These are phyloP conservation scores for Leccinum longicurvipes DNA, from an alignment of 768 basidiomycete genomes.

Conservation along the genomic window DNA sequence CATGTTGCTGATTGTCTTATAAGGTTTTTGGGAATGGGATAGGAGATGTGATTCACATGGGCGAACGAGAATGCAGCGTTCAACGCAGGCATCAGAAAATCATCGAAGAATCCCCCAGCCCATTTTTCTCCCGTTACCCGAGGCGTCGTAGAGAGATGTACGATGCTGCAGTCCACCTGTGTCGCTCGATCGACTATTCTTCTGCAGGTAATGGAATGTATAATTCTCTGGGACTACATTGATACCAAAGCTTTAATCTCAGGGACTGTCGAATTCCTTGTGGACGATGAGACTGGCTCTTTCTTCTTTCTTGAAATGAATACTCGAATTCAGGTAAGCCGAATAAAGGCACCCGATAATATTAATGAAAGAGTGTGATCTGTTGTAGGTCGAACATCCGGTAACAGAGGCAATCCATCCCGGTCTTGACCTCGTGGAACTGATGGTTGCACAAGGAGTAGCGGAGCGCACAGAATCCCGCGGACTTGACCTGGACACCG, in stretches of 20 bases:
- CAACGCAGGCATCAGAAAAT: slow-evolving; percentile 73
- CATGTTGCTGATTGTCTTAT: slow-evolving; percentile 1
- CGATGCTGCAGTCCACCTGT: slow-evolving; percentile 50
- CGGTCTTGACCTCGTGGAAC: slow-evolving; percentile 56
- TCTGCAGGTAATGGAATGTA: slow-evolving; percentile 46
- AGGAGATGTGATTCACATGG: slow-evolving; percentile 58
- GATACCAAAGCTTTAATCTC: neutral
- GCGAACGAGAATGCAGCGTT: slow-evolving; percentile 68
- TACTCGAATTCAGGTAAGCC: slow-evolving; percentile 52
- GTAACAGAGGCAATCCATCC: slow-evolving; percentile 56
- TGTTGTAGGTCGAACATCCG: slow-evolving; percentile 61
- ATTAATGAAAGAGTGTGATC: neutral
- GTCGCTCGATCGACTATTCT: slow-evolving; percentile 47
- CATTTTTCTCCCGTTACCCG: slow-evolving; percentile 46
- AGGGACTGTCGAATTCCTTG: slow-evolving; percentile 70
- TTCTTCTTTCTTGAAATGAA: slow-evolving; percentile 78
- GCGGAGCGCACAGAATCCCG: slow-evolving; percentile 28
- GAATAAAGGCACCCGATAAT: neutral
- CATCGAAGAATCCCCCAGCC: slow-evolving; percentile 66
- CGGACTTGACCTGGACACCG: slow-evolving; percentile 15
- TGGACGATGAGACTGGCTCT: slow-evolving; percentile 46
- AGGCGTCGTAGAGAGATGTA: slow-evolving; percentile 48
- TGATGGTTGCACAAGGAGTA: slow-evolving; percentile 62
- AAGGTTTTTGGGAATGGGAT: slow-evolving; percentile 66
- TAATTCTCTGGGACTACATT: neutral